Conservation (phyloP, 163 green algal species). For the Trebouxiophyceae sp. region DNA sequence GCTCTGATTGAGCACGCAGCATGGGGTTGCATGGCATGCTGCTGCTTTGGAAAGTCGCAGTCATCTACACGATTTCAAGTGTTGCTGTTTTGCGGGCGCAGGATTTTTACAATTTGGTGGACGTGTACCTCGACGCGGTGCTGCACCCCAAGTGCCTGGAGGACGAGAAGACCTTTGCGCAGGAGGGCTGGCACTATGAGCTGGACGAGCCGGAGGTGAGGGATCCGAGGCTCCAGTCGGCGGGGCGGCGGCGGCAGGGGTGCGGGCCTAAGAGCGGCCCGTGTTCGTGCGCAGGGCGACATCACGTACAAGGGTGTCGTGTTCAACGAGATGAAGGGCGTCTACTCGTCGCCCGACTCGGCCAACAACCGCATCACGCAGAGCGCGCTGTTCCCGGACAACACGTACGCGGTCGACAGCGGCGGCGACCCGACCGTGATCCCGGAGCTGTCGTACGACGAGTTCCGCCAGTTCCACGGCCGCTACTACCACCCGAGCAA, state of each 20-base stretch:
- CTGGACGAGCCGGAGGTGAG: conserved; percentile 60
- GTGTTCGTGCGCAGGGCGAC: conserved; percentile 35
- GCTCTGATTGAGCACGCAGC: too few species aligned
- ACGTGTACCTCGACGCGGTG: conserved; percentile 98
- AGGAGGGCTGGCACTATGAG: conserved; percentile 98
- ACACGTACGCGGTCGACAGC: conserved; percentile 89
- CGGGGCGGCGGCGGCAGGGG: too few species aligned
- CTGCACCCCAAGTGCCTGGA: conserved; percentile 82
- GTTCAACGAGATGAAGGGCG: conserved; percentile 99
- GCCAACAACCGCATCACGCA: conserved; percentile 71
- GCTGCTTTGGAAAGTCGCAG: too few species aligned
- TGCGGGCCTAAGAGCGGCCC: too few species aligned
- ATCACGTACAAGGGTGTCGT: conserved; percentile 91
- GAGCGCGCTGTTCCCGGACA: conserved; percentile 53
- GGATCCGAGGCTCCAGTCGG: too few species aligned
- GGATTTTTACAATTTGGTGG: conserved; percentile 98
- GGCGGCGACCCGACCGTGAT: conserved; percentile 90
- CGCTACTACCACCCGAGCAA: conserved; percentile 97
- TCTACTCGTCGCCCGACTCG: conserved; percentile 95
- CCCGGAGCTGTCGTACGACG: conserved; percentile 88
- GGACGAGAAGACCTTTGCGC: conserved; percentile 86
- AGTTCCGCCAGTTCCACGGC: conserved; percentile 67
- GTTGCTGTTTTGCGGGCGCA: too few species aligned
- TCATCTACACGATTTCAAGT: too few species aligned
- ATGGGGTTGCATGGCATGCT: too few species aligned